Conservation (phyloP, 352 stramenopile species). For the Pythium dissimile region DNA sequence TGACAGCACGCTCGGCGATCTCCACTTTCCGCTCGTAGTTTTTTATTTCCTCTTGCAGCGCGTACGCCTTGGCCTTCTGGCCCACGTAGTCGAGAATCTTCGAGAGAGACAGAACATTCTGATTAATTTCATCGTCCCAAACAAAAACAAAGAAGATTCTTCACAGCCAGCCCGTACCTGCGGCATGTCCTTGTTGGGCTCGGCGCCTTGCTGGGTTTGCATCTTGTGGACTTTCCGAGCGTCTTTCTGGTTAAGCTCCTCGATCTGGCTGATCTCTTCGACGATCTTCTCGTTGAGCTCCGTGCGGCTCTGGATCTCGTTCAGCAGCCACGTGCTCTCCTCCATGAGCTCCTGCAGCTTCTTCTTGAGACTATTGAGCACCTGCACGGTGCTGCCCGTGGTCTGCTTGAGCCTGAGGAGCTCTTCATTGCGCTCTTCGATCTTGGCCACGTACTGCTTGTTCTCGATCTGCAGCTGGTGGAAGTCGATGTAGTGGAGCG, state of each 20-base stretch:
- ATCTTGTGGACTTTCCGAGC: conserved; percentile 49
- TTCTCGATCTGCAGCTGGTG: conserved; percentile 96
- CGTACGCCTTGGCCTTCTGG: conserved; percentile 89
- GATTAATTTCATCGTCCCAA: too few relatives aligned
- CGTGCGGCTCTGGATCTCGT: conserved; percentile 75
- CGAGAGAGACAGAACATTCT: neutral
- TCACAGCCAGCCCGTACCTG: conserved; percentile 34
- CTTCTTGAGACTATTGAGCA: conserved; percentile 91
- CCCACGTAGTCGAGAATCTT: conserved; percentile 89
- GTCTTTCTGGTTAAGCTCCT: conserved; percentile 74
- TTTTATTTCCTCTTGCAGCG: conserved; percentile 81
- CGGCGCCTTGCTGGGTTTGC: conserved; percentile 58
- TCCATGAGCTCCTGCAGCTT: conserved; percentile 82
- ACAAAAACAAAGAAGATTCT: too few relatives aligned
- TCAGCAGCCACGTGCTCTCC: conserved; percentile 75
- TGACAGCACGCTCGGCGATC: conserved; percentile 86
- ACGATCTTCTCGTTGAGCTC: conserved; percentile 88
- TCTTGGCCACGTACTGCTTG: conserved; percentile 94
- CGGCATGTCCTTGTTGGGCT: conserved; percentile 82
- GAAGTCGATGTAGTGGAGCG: conserved; percentile 96
- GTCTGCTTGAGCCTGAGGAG: conserved; percentile 90
- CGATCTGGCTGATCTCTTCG: conserved; percentile 64
- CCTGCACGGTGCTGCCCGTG: conserved; percentile 86
- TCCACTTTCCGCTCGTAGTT: conserved; percentile 94
- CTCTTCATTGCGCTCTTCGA: conserved; percentile 94